Evolutionary conservation across 164 flowering plant genomes (phyloP).

Genomic region (Cinnamomum chago): DNA sequence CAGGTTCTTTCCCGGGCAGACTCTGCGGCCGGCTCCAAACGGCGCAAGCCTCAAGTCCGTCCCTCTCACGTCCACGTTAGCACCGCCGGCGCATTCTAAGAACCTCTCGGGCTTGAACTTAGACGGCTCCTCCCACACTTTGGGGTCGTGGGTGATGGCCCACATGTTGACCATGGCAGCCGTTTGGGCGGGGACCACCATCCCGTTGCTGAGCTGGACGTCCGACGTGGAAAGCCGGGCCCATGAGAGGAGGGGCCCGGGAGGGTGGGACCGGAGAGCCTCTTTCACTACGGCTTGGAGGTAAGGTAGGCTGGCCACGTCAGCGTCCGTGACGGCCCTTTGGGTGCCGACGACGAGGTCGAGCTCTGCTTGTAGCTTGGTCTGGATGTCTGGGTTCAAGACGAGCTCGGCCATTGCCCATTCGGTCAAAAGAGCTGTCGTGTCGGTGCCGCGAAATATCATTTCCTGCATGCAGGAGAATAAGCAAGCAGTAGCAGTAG

Average conservation of each 20-base stretch:
- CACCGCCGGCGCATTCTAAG: conserved; percentile 17
- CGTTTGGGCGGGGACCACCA: conserved; percentile 41
- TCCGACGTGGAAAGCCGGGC: conserved; percentile 52
- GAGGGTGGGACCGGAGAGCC: conserved; percentile 53
- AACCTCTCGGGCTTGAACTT: conserved; percentile 50
- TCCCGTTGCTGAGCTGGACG: conserved; percentile 44
- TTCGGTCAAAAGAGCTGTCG: conserved; percentile 49
- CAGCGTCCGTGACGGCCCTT: background rate
- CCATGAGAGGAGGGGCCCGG: conserved; percentile 72
- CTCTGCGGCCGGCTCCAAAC: conserved; percentile 60
- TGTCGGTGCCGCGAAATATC: conserved; percentile 71
- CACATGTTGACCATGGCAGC: conserved; percentile 71
- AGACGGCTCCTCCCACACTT: conserved; percentile 37
- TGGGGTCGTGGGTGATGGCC: conserved; percentile 50
- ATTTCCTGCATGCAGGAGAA: conserved; percentile 40
- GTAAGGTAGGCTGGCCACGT: background rate
- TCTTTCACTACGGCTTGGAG: background rate
- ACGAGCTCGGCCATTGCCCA: conserved; percentile 63
- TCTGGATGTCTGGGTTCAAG: conserved; percentile 36
- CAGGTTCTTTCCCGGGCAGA: conserved; percentile 52
- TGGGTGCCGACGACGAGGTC: background rate
- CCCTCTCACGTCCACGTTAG: conserved; percentile 41
- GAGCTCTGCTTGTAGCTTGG: conserved; percentile 39
- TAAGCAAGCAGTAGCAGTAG: background rate
- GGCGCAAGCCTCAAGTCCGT: conserved; percentile 53